Evolutionary conservation across 805 yeast species (phyloP).

Genomic region (Tetrapisispora phaffii): DNA sequence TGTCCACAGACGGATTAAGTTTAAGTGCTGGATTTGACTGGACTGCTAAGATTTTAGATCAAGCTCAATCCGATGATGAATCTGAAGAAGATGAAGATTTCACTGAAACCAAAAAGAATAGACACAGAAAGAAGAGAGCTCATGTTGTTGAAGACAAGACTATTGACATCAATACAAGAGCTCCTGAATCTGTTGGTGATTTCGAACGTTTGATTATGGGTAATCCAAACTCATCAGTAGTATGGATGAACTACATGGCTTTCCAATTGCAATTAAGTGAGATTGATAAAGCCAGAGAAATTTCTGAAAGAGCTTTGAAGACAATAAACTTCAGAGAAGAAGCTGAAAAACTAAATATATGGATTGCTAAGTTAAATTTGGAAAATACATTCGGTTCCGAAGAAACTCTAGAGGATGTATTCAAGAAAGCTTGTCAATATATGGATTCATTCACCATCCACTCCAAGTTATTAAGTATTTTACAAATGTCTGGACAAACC

Average conservation of each 20-base stretch:
- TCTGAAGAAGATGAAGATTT: slow-evolving; percentile 48
- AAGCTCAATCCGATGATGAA: slow-evolving; percentile 50
- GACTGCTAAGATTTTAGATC: slow-evolving; percentile 85
- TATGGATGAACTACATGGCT: slow-evolving; percentile 98
- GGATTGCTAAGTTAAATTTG: slow-evolving; percentile 91
- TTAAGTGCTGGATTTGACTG: slow-evolving; percentile 83
- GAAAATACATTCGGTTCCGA: slow-evolving; percentile 88
- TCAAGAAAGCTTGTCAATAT: slow-evolving; percentile 77
- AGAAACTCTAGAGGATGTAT: slow-evolving; percentile 68
- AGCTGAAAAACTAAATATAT: slow-evolving; percentile 82
- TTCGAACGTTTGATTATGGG: slow-evolving; percentile 88
- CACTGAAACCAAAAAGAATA: slow-evolving; percentile 34
- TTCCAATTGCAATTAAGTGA: slow-evolving; percentile 93
- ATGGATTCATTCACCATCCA: slow-evolving; percentile 85
- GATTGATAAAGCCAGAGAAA: slow-evolving; percentile 85
- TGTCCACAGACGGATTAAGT: slow-evolving; percentile 48
- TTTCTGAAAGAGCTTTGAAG: slow-evolving; percentile 85
- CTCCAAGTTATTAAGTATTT: slow-evolving; percentile 67
- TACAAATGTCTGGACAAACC: slow-evolving; percentile 58
- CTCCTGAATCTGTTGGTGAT: slow-evolving; percentile 86
- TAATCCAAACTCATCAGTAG: slow-evolving; percentile 83
- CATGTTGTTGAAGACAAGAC: slow-evolving; percentile 65
- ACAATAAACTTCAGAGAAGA: slow-evolving; percentile 87
- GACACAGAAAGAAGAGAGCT: slow-evolving; percentile 37
- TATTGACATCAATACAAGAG: slow-evolving; percentile 68